Base-by-base conservation (phyloP, 352 stramenopile species). In the Phytophthora uliginosa region DNA sequence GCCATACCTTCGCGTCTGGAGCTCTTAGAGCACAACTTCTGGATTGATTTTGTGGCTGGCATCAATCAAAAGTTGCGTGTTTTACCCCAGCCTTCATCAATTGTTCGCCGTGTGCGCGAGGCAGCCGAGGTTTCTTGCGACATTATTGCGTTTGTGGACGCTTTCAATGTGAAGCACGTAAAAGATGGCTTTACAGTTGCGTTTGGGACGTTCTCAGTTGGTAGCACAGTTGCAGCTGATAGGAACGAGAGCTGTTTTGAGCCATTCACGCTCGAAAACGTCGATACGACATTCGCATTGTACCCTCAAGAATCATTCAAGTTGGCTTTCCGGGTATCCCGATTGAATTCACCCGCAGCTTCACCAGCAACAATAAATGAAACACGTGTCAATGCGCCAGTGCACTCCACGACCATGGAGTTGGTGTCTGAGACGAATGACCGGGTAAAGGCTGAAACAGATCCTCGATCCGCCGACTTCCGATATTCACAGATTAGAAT, bases 21-120 rank as follows among this genome's bases (percentile, higher is more conserved):
- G 54, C 69, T 95, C 10, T 56, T 97, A 34, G 79, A 95, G 24
- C 85, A 97, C 51, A 78, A 83, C 51, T 94, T 94, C 54, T 97
- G 90, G 90, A 93, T 95, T 65, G 84, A 95, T 53, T 95, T 95
- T 66, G 76, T 95, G 15, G 88, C 84, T 3, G 84, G 87, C 3
- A 68, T 91, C 13, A 95, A 97, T 65, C 77, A 86, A 67, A 77
- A 81, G 31, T 60, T 95, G n/a, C 87, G 85, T 17, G 66, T 90
- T 9, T 51, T 96, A 33, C 78, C 88, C 12, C 88, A 93, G 50
- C 78, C 85, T n/a, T 83, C 81, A 8, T 88, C 83, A 0, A 24
- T 48, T 8, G 20, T 73, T 40, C 80, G 78, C 28, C 78, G 85
- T 48, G 69, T 82, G 26, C 54, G 28, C 0, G 75, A 84, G 28